Evolutionary conservation across 2,329 filamentous ascomycete species (phyloP), one percentile per base, ranked within the genome.

Genomic region (Penicillium vulpinum): DNA sequence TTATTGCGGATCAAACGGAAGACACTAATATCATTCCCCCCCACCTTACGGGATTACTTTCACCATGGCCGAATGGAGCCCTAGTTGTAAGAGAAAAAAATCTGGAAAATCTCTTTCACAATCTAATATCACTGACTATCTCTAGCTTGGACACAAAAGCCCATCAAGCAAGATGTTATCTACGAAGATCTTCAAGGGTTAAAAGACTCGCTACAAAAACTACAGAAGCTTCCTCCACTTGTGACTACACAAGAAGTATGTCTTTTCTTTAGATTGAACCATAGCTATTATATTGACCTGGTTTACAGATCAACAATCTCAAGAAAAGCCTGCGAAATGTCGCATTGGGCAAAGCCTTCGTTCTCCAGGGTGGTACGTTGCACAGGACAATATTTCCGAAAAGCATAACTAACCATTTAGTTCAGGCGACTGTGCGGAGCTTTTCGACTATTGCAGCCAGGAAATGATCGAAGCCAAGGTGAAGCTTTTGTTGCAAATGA

Each of bases 401-500:
- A 21, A n/a, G n/a, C 16, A 15, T 21, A 15, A 18, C 47, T 55
- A 31, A 56, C 48, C 29, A 38, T 36, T 40, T 13, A 9, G 16
- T 36, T 15, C 36, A 77, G 75, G 77, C 45, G 94, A 99, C 77
- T 99, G 94, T 71, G 94, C 94, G 16, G 94, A 99, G 79, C 84
- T 97, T 10, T 99, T 99, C 70, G 91, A 94, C 75, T 99, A 99
- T 80, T 99, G 94, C 76, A 88, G 90, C 67, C 88, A 92, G 73
- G 84, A 85, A 15, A 89, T 90, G 63, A 97, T 99, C 66, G 92
- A 97, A 77, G 89, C 91, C 61, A 99, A 97, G 81, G 91, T 97
- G 75, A 97, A 97, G 78, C 85, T 99, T 26, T 83, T 99, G 29
- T 80, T 99, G 58, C 94, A 99, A 78, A 97, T 99, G 93, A 96